Conservation (phyloP, 192 early-diverging fungal species). For the Pilobolus umbonatus region DNA sequence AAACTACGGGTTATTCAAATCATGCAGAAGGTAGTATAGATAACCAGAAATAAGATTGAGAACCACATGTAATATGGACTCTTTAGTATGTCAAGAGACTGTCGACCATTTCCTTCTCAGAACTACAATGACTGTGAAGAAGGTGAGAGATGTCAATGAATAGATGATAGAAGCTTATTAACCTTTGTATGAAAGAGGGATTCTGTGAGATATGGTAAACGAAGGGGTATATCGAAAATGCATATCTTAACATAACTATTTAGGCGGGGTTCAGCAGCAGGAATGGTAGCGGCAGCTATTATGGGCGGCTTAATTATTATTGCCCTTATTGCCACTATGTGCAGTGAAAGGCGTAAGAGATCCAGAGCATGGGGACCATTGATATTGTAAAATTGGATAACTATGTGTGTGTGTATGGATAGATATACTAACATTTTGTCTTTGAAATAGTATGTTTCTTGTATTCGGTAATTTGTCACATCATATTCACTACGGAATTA, state of each 20-base stretch:
- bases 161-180: not conserved
- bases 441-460: not conserved
- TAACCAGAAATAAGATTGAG: not conserved
- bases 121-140: conserved; percentile 25
- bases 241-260: not conserved
- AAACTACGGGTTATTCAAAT: conserved; percentile 29
- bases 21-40: conserved; percentile 21
- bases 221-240: not conserved
- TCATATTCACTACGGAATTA: too few species aligned
- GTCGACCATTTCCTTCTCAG: conserved; percentile 29
- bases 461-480: conserved; percentile 5
- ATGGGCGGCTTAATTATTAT: conserved; percentile 24
- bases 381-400: conserved; percentile 27
- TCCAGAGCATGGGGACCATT: conserved; percentile 24
- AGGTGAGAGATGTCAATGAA: conserved; percentile 20
- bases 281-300: conserved; percentile 27
- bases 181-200: conserved; percentile 16
- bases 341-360: conserved; percentile 26
- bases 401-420: too few species aligned
- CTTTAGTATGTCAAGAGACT: conserved; percentile 24
- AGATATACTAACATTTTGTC: conserved; percentile 3
- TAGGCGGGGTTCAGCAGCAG: conserved; percentile 27
- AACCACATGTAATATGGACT: not conserved
- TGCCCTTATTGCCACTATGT: conserved; percentile 26
- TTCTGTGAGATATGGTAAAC: conserved; percentile 36